Conservation (phyloP, 805 yeast species). For the Maudiozyma serrabonitensis region DNA sequence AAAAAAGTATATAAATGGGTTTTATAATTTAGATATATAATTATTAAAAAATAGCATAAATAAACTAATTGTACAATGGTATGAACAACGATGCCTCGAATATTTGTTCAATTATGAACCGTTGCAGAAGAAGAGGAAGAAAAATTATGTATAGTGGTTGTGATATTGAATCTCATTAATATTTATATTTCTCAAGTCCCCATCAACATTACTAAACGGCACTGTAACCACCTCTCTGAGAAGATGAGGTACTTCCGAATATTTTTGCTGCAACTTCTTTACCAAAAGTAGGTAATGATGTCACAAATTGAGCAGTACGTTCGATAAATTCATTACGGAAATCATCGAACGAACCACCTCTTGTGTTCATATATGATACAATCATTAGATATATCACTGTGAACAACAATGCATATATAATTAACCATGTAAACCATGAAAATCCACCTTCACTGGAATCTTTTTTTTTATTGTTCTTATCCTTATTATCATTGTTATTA, state of each 20-base stretch:
- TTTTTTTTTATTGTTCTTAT: slow-evolving; percentile 19
- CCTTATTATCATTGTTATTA: slow-evolving; percentile 19
- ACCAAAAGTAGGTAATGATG: slow-evolving; percentile 54
- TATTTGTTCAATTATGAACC: too few species aligned
- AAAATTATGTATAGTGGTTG: too few species aligned
- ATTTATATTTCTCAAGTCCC: not conserved
- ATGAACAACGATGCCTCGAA: too few species aligned
- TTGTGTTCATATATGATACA: slow-evolving; percentile 63
- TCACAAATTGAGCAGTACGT: slow-evolving; percentile 45
- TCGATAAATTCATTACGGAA: slow-evolving; percentile 70
- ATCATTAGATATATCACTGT: slow-evolving; percentile 60
- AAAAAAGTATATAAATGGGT: not conserved
- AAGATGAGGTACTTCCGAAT: slow-evolving; percentile 39
- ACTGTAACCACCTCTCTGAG: slow-evolving; percentile 77
- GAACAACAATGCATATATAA: slow-evolving; percentile 59
- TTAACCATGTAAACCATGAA: slow-evolving; percentile 64
- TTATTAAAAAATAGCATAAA: not conserved
- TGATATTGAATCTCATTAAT: not conserved
- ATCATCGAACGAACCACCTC: slow-evolving; percentile 57
- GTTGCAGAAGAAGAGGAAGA: too few species aligned
- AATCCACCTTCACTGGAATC: slow-evolving; percentile 20
- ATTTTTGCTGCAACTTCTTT: slow-evolving; percentile 60
- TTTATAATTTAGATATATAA: not conserved
- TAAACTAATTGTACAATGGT: too few species aligned
- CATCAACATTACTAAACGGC: slow-evolving; percentile 49